A percentile compares a stretch with the other conserved stretches of the same genome.
phyloP scores from a whole-genome alignment of 768 basidiomycete genomes.

The Tubosaeta sp. region DNA sequence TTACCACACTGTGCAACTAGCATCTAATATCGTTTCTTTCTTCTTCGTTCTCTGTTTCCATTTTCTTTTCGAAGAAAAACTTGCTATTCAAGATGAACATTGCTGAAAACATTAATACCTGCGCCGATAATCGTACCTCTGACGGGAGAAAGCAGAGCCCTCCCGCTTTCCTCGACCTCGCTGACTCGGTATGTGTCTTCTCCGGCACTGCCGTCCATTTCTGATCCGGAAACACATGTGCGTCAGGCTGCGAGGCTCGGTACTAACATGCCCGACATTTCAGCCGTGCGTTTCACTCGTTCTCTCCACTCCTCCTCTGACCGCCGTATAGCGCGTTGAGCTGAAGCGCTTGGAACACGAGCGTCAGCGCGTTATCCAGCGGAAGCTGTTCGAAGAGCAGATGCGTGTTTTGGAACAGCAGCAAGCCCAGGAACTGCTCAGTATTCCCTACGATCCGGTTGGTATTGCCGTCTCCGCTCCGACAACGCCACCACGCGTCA shows the following conservation, averaged over 20 bases:
- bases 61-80: constrained; percentile 48
- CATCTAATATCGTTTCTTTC: constrained; percentile 49
- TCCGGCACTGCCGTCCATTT: constrained; percentile 7
- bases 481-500: constrained; percentile 82
- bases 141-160: constrained; percentile 83
- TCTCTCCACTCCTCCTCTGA: constrained; percentile 2
- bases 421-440: constrained; percentile 82
- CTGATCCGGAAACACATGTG: background rate
- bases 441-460: constrained; percentile 62
- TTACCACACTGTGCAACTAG: constrained; percentile 66
- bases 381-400: constrained; percentile 92
- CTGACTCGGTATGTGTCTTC: constrained; percentile 74
- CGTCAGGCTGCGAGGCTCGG: constrained; percentile 75
- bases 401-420: constrained; percentile 92
- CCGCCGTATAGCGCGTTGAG: constrained; percentile 64
- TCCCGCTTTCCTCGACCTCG: constrained; percentile 89
- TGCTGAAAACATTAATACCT: constrained; percentile 65
- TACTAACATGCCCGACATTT: constrained; percentile 82
- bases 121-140: constrained; percentile 66
- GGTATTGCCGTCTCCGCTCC: constrained; percentile 82
- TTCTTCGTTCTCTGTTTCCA: constrained; percentile 52
- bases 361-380: constrained; percentile 79
- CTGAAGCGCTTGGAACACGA: constrained; percentile 85
- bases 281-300: constrained; percentile 56
- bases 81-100: constrained; percentile 61